These are phyloP conservation scores for Prunus mira DNA, from an alignment of 306 rosid species.

Conservation along the genomic window DNA sequence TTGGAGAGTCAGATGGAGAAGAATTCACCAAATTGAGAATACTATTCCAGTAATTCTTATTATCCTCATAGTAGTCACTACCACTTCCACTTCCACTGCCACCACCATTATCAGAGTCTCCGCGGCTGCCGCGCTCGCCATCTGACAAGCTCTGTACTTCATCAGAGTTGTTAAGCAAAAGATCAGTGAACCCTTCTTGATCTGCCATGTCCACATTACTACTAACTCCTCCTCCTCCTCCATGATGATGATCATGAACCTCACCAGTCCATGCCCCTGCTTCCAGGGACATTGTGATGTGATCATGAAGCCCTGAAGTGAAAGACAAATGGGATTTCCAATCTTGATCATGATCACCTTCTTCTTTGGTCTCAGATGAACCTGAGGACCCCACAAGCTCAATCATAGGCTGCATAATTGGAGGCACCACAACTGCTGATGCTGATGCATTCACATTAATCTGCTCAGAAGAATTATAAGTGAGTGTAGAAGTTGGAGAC, in stretches of 20 bases:
- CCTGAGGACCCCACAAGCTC: background rate
- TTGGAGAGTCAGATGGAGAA: conserved; percentile 76
- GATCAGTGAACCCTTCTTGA: conserved; percentile 90
- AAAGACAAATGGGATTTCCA: conserved; percentile 26
- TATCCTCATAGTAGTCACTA: conserved; percentile 67
- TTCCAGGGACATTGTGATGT: conserved; percentile 54
- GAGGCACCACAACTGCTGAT: conserved; percentile 22
- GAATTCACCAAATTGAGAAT: conserved; percentile 93
- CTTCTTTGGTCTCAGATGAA: background rate
- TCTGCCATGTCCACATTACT: background rate
- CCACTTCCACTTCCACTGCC: conserved; percentile 31
- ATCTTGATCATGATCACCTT: conserved; percentile 2
- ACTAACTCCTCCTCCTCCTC: background rate
- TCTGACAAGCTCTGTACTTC: conserved; percentile 57
- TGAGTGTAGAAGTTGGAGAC: conserved; percentile 81
- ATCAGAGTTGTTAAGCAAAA: conserved; percentile 66
- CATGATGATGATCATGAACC: background rate
- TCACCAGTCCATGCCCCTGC: conserved; percentile 35
- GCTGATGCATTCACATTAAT: background rate
- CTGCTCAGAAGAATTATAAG: conserved; percentile 47
- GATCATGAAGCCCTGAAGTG: conserved; percentile 45
- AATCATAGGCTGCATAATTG: conserved; percentile 18
- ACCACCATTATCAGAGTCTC: conserved; percentile 41
- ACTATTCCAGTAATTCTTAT: conserved; percentile 88
- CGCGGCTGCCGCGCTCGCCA: conserved; percentile 55